phyloP scores from a whole-genome alignment of 768 basidiomycete genomes.

The Gautieria morchelliformis region DNA sequence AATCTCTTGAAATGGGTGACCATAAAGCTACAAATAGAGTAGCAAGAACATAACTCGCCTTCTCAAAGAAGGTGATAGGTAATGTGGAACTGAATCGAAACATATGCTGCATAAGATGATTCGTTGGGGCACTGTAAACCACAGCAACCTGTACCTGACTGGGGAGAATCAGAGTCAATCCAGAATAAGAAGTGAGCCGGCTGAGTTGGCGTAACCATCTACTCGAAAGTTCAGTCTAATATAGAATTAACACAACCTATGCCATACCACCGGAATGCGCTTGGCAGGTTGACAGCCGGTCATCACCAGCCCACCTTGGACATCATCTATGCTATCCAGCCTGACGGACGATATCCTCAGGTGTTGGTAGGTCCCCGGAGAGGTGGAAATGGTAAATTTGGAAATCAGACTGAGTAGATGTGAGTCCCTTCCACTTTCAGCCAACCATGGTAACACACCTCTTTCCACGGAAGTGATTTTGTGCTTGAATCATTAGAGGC shows the following conservation, averaged over 20 bases:
- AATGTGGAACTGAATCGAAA: conserved; percentile 54
- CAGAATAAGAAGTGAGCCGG: conserved; percentile 76
- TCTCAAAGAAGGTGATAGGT: conserved; percentile 75
- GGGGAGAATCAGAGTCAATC: conserved; percentile 46
- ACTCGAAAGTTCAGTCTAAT: conserved; percentile 3
- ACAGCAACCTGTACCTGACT: conserved; percentile 39
- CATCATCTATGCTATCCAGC: conserved; percentile 37
- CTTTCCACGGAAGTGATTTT: conserved; percentile 88
- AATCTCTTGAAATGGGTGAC: conserved; percentile 42
- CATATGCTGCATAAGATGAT: conserved; percentile 36
- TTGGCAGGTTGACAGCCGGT: conserved; percentile 35
- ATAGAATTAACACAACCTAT: conserved; percentile 14
- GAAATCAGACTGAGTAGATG: conserved; percentile 60
- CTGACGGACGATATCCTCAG: conserved; percentile 63
- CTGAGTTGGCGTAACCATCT: conserved; percentile 72
- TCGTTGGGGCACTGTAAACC: neutral
- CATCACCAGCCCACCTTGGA: conserved; percentile 39
- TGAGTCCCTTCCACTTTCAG: neutral
- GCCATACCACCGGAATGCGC: conserved; percentile 37
- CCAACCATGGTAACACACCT: conserved; percentile 36
- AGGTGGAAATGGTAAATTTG: conserved; percentile 82
- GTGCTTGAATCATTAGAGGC: conserved; percentile 87
- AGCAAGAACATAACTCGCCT: conserved; percentile 38
- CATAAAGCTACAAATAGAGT: neutral
- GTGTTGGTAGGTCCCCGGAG: conserved; percentile 49